Evolutionary conservation across 148 eudicot species (phyloP).

Genomic region (Camellia lanceoleosa): DNA sequence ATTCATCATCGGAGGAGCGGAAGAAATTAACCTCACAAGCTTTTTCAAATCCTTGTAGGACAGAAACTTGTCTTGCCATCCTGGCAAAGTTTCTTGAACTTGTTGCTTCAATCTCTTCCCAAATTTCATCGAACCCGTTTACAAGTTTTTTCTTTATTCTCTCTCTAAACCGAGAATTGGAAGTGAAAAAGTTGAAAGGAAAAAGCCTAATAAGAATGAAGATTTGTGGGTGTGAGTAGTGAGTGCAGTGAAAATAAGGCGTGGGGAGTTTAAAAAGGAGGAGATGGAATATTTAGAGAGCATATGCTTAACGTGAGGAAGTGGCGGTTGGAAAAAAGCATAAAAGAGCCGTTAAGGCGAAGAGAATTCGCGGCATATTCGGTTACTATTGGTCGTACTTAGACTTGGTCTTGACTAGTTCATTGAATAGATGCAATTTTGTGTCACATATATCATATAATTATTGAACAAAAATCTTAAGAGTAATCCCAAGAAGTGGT

Average conservation of each 20-base stretch:
- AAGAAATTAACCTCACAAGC: constrained; percentile 56
- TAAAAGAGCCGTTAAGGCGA: constrained; percentile 22
- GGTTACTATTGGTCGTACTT: constrained; percentile 18
- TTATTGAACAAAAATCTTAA: too few species aligned
- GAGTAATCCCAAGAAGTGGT: too few species aligned
- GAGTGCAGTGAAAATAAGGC: constrained; percentile 4
- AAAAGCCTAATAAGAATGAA: not conserved
- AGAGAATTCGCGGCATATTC: constrained; percentile 56
- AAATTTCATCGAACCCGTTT: constrained; percentile 52
- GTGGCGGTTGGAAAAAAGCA: constrained; percentile 33
- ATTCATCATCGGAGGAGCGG: constrained; percentile 21
- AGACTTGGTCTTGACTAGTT: not conserved
- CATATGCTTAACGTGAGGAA: constrained; percentile 70
- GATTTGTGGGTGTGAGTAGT: not conserved
- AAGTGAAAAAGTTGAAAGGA: not conserved
- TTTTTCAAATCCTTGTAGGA: constrained; percentile 80
- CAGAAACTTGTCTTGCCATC: constrained; percentile 70
- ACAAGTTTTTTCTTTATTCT: too few species aligned
- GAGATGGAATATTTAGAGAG: constrained; percentile 52
- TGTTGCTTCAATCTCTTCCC: constrained; percentile 85
- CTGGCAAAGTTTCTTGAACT: constrained; percentile 68
- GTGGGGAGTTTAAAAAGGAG: constrained; percentile 11
- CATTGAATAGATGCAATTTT: too few species aligned
- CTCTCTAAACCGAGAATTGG: not conserved
- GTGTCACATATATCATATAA: too few species aligned